These are phyloP conservation scores for Adenanthera pavonina DNA, from an alignment of 306 rosid species.

Conservation along the genomic window DNA sequence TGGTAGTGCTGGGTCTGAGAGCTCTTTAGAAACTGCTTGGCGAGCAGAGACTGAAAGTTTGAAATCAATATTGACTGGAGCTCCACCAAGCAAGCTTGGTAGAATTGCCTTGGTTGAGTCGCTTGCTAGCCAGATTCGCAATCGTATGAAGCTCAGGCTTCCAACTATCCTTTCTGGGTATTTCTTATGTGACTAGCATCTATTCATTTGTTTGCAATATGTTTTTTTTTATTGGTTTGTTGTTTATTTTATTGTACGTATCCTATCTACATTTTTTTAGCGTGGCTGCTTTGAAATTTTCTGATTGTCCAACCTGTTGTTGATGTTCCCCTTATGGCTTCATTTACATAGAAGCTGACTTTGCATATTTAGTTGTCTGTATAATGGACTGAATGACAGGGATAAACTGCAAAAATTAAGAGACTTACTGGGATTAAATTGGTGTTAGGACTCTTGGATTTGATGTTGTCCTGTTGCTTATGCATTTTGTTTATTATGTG, in stretches of 20 bases:
- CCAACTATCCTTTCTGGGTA: constrained; percentile 96
- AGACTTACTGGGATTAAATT: constrained; percentile 12
- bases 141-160: constrained; percentile 90
- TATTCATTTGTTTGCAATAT: not conserved
- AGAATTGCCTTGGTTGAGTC: constrained; percentile 96
- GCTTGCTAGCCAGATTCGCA: constrained; percentile 86
- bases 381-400: constrained; percentile 15
- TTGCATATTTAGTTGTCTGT: not conserved
- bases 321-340: not conserved
- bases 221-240: constrained; percentile 10
- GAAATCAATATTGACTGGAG: constrained; percentile 91
- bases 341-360: constrained; percentile 7
- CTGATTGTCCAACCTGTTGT: constrained; percentile 3
- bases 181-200: constrained; percentile 39
- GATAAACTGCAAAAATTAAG: not conserved
- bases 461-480: not conserved
- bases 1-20: constrained; percentile 84
- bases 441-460: not conserved
- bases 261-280: constrained; percentile 11
- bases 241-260: constrained; percentile 18
- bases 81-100: constrained; percentile 96
- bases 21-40: constrained; percentile 98
- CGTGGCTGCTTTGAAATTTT: not conserved
- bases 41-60: constrained; percentile 97
- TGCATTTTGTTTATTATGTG: constrained; percentile 1